A percentile compares a stretch with the other conserved stretches of the same genome.
Evolutionary conservation across 2,329 filamentous ascomycete genomes (phyloP).

Genomic region (Cadophora luteo-olivacea): DNA sequence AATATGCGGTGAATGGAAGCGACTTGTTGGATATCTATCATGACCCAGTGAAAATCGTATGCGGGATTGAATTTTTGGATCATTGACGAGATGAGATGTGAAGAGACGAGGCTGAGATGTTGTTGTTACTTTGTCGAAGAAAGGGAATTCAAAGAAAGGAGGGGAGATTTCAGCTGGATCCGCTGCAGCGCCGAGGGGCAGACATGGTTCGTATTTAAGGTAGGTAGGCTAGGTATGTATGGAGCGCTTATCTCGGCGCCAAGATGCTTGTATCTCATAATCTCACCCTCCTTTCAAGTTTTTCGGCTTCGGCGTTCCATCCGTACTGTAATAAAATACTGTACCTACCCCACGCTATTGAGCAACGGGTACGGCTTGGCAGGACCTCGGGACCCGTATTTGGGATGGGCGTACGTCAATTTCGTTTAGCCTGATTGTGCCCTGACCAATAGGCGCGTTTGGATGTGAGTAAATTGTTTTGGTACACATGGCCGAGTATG

Average conservation of each 20-base stretch:
- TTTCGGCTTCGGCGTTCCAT: not conserved
- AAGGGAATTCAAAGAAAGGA: not conserved
- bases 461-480: not conserved
- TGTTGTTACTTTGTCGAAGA: not conserved
- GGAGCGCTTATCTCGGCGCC: not conserved
- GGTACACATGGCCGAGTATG: not conserved
- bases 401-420: not conserved
- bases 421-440: not conserved
- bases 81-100: not conserved
- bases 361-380: not conserved
- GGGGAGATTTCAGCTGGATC: not conserved
- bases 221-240: not conserved
- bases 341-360: constrained; percentile 11
- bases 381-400: not conserved
- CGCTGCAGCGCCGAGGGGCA: not conserved
- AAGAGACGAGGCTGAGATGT: not conserved
- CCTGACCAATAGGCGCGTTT: not conserved
- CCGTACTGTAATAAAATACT: not conserved
- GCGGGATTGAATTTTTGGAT: not conserved
- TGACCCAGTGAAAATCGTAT: not conserved
- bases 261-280: not conserved
- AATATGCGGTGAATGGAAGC: not conserved
- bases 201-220: not conserved
- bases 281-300: not conserved
- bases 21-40: not conserved